A percentile compares a stretch with the other conserved stretches of the same genome.
Evolutionary conservation across 2,329 filamentous ascomycete genomes (phyloP).

Genomic region (Botrytis tulipae): DNA sequence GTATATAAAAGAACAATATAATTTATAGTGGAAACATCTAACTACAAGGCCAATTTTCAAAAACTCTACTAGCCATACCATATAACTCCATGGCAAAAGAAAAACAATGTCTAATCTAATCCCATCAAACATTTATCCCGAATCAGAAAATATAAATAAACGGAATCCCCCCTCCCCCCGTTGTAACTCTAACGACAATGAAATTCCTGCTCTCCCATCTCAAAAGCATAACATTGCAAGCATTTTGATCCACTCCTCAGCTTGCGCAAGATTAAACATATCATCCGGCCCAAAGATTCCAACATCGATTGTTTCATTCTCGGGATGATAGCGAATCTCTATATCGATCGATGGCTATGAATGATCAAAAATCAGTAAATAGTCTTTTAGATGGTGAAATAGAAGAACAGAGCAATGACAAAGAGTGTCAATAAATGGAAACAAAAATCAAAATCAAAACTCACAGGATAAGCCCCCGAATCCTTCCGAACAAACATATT

Average conservation of each 20-base stretch:
- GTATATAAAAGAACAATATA: neutral
- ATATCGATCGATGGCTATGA: constrained; percentile 38
- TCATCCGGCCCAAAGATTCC: constrained; percentile 35
- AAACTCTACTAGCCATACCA: neutral
- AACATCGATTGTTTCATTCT: constrained; percentile 31
- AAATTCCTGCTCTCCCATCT: neutral
- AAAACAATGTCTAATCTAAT: neutral
- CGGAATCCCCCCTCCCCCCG: neutral
- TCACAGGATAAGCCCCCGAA: constrained; percentile 31
- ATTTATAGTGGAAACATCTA: neutral
- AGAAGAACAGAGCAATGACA: neutral
- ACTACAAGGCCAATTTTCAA: neutral
- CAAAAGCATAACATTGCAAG: neutral
- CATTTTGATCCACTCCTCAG: constrained; percentile 19
- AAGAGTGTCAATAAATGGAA: neutral
- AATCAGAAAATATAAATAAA: neutral
- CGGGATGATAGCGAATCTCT: constrained; percentile 32
- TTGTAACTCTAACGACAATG: neutral
- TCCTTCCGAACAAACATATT: neutral
- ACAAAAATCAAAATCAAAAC: constrained; percentile 13
- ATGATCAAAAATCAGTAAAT: neutral
- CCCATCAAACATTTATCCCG: neutral
- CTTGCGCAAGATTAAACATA: constrained; percentile 29
- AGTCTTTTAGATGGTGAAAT: neutral
- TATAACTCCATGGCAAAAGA: neutral